Evolutionary conservation across 2,329 filamentous ascomycete genomes (phyloP).

Genomic region (Colletotrichum liaoningense): DNA sequence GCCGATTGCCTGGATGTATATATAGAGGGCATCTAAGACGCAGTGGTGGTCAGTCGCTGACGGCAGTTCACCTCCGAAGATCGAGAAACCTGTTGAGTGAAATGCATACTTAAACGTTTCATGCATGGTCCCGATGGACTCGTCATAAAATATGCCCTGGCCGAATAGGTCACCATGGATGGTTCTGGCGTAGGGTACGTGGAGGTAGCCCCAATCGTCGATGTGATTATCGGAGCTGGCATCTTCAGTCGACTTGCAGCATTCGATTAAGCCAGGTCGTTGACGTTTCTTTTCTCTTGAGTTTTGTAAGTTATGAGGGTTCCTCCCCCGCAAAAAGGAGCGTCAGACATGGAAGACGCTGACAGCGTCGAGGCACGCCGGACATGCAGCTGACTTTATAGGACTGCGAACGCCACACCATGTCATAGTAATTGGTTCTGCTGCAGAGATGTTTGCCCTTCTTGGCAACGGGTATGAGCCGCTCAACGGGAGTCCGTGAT

Average conservation of each 20-base stretch:
- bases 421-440: neutral
- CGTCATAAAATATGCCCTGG: neutral
- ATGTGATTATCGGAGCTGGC: neutral
- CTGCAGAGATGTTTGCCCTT: neutral
- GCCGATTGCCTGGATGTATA: neutral
- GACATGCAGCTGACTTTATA: neutral
- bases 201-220: neutral
- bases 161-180: neutral
- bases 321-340: neutral
- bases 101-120: neutral
- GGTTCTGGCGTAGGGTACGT: neutral
- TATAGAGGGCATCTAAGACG: neutral
- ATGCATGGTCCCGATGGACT: neutral
- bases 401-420: neutral
- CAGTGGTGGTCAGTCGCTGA: neutral
- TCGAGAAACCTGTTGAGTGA: neutral
- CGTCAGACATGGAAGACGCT: neutral
- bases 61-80: neutral
- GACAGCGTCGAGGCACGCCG: neutral
- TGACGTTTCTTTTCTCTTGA: neutral
- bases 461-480: neutral
- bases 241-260: neutral
- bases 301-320: neutral
- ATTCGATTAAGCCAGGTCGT: neutral
- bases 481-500: neutral